Base-by-base conservation (phyloP, 345 rosid genomes). In the Ailanthus altissimus region DNA sequence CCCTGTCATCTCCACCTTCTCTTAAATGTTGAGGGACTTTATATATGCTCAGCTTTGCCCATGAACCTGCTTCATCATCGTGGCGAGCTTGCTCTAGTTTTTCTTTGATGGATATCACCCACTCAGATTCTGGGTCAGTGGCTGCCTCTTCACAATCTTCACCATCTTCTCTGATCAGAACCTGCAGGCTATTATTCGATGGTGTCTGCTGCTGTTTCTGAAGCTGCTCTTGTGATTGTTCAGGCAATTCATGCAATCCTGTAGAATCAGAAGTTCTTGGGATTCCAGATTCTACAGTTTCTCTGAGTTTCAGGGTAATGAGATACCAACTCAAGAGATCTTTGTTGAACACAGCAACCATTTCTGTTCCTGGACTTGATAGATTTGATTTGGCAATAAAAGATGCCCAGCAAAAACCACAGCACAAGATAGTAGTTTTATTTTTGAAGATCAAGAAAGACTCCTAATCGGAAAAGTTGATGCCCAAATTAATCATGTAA, bases 321-420 rank as follows among this genome's bases (percentile, higher is more conserved):
- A 91, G 88, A 58, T 91, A 91, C 96, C 96, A 89, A 76, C 93
- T 89, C 77, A 91, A 66, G 25, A 89, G 87, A 65, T 89, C 93
- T 69, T 83, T 87, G 85, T 88, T 91, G 88, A 82, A 91, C 23
- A 91, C 90, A 11, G 92, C 92, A 28, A 89, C 93, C 92, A 89
- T 91, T 71, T 69, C 75, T 50, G 43, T 21, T 42, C 67, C 75
- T 16, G 50, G 62, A 63, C 72, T 78, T 51, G 73, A 36, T 62
- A 15, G 40, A 25, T 28, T 51, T 60, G 66, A 25, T 65, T 59
- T 46, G 69, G 75, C 49, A 51, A 67, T 45, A 65, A 63, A 61
- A 56, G 16, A 8, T 66, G 58, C 74, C 32, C 8, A 6, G 8
- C 59, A 49, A 28, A 9, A 28, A 76, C 36, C 36, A 21, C 14